Conservation (phyloP, 2,329 filamentous ascomycete species). For the Fusarium tanahbumbuense region DNA sequence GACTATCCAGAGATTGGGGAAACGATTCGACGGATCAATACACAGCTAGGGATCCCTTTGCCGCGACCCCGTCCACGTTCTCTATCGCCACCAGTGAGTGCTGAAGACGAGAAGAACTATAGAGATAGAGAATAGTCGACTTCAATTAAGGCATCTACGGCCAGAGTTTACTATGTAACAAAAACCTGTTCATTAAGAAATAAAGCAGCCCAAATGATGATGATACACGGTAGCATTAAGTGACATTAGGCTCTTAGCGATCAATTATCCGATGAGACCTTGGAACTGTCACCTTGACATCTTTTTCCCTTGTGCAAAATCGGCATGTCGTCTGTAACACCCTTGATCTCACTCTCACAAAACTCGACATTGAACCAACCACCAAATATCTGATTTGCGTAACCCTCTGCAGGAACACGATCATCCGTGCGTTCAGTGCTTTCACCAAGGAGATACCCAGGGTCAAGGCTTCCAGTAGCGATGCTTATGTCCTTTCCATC, state of each 20-base stretch:
- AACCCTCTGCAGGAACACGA: background rate
- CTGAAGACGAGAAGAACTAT: background rate
- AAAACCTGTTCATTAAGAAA: no score
- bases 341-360: conserved; percentile 21
- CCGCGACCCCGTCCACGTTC: background rate
- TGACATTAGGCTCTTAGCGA: accelerated
- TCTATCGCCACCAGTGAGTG: background rate
- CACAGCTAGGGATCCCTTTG: background rate
- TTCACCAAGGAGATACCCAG: conserved; percentile 1
- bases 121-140: background rate
- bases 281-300: conserved; percentile 2
- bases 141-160: accelerated
- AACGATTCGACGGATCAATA: conserved; percentile 11
- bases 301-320: conserved; percentile 8
- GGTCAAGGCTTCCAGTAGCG: conserved; percentile 14
- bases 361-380: background rate
- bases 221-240: background rate
- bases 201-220: no score
- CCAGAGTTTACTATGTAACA: no score
- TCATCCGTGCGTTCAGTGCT: background rate
- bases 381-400: background rate
- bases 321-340: conserved; percentile 17
- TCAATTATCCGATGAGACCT: background rate
- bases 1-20: conserved; percentile 27
- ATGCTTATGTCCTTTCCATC: conserved; percentile 1